Conservation (phyloP, 768 basidiomycete species). For the Daedaleopsis nitida region DNA sequence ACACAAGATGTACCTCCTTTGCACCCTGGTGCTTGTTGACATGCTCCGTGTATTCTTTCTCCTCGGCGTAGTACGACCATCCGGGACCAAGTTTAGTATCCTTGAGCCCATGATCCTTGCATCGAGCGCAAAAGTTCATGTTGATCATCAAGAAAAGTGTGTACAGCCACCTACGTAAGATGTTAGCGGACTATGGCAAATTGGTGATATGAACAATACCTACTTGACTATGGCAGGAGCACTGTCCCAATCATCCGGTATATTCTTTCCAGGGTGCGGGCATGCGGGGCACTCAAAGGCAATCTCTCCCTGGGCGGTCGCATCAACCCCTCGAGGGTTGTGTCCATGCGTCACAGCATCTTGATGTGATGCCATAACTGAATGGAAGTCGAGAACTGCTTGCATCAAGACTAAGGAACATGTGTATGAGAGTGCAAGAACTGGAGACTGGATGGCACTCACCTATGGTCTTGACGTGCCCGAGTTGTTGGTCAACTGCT, state of each 20-base stretch:
- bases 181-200: too few relatives aligned
- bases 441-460: not conserved
- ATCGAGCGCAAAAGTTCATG: too few relatives aligned
- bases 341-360: not conserved
- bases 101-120: too few relatives aligned
- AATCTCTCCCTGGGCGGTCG: not conserved
- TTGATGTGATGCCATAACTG: not conserved
- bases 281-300: not conserved
- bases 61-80: too few relatives aligned
- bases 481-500: not conserved
- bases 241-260: not conserved
- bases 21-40: too few relatives aligned
- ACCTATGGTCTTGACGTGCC: not conserved
- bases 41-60: too few relatives aligned
- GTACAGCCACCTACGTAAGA: too few relatives aligned
- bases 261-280: not conserved
- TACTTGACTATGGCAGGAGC: not conserved
- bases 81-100: too few relatives aligned
- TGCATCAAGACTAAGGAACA: not conserved
- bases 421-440: not conserved
- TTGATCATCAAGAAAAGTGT: too few relatives aligned
- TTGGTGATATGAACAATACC: too few relatives aligned
- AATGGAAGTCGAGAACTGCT: not conserved
- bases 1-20: too few relatives aligned
- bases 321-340: not conserved